Evolutionary conservation across 495 filamentous ascomycete genomes (phyloP).

Genomic region (Daldinia loculata): DNA sequence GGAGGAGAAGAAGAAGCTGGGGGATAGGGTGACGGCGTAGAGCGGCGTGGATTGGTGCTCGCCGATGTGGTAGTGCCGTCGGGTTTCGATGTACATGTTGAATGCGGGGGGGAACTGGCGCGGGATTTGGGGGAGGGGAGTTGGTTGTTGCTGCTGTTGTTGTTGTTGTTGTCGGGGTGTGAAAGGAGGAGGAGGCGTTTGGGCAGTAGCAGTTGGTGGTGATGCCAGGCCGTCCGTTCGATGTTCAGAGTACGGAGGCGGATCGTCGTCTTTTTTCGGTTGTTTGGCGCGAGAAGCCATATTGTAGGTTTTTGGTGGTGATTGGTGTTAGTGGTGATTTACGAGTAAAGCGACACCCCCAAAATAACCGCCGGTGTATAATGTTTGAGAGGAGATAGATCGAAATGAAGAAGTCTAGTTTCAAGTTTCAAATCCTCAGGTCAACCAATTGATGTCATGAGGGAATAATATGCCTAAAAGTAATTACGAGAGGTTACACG

Average conservation of each 20-base stretch:
- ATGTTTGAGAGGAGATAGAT: not conserved
- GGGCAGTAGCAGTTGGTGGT: not conserved
- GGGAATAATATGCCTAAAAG: no score
- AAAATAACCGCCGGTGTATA: not conserved
- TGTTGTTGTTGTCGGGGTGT: not conserved
- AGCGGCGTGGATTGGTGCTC: slow-evolving; percentile 36
- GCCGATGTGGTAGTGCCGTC: slow-evolving; percentile 32
- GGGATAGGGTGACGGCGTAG: slow-evolving; percentile 36
- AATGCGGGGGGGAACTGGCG: slow-evolving; percentile 43
- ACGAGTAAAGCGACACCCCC: not conserved
- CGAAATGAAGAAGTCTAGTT: not conserved
- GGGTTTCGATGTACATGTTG: slow-evolving; percentile 35
- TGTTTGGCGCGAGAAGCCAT: not conserved
- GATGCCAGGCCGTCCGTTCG: not conserved
- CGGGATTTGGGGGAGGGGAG: not conserved
- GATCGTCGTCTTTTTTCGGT: not conserved
- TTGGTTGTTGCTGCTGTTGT: not conserved
- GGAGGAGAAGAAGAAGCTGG: slow-evolving; percentile 12
- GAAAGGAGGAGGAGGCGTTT: not conserved
- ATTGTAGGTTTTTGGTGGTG: not conserved
- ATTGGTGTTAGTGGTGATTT: not conserved
- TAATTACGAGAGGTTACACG: no score
- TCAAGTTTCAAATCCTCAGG: no score
- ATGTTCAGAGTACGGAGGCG: not conserved
- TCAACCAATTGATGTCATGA: not conserved